Conservation (phyloP, 345 rosid genomes). For the Dipteronia dyeriana region DNA sequence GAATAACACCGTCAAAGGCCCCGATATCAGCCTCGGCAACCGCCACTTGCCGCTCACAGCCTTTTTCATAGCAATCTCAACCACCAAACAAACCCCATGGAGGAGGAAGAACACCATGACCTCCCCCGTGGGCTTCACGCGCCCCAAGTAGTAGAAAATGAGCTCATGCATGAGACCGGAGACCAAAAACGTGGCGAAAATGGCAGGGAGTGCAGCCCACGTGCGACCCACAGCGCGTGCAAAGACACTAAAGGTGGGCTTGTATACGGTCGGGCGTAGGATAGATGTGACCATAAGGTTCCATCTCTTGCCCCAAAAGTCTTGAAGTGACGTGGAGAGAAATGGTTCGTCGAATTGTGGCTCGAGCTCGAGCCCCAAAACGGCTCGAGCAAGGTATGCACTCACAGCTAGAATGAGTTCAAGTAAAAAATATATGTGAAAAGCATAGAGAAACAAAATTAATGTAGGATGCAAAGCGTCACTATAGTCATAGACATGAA, state of each 20-base stretch:
- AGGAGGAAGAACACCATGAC: constrained; percentile 54
- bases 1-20: constrained; percentile 41
- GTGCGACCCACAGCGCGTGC: constrained; percentile 26
- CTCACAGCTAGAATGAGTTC: constrained; percentile 43
- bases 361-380: constrained; percentile 39
- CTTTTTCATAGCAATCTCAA: constrained; percentile 47
- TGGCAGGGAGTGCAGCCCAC: constrained; percentile 45
- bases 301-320: constrained; percentile 82
- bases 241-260: constrained; percentile 31
- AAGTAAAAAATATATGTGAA: constrained; percentile 43
- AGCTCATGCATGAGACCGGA: constrained; percentile 71
- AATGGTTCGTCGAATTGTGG: constrained; percentile 60
- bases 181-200: constrained; percentile 42
- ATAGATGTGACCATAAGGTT: constrained; percentile 60
- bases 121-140: constrained; percentile 51
- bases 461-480: constrained; percentile 37
- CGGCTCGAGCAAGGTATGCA: constrained; percentile 41
- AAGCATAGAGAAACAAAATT: constrained; percentile 33
- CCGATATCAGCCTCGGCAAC: constrained; percentile 28
- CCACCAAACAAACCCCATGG: constrained; percentile 43
- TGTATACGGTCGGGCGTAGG: constrained; percentile 60
- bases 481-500: constrained; percentile 26
- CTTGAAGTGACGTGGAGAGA: constrained; percentile 68
- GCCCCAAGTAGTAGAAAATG: constrained; percentile 54
- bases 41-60: constrained; percentile 15